phyloP scores from a whole-genome alignment of 1,284 basidiomycete species.

The Crucibulum cyathiforme region DNA sequence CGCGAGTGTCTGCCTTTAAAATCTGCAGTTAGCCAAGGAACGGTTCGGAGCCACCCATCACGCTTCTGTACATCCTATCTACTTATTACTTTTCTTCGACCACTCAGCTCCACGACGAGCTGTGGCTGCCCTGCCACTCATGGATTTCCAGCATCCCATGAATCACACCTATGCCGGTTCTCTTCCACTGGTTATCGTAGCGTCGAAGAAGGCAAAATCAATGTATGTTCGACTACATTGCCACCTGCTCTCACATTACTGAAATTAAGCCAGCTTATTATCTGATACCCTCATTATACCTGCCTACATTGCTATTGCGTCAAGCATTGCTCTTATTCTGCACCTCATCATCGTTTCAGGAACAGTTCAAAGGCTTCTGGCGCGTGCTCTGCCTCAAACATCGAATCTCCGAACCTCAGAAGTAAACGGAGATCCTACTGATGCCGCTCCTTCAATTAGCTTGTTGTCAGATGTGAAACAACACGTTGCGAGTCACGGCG shows the following conservation, averaged over 20 bases:
- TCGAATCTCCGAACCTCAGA: background rate
- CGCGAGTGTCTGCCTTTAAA: background rate
- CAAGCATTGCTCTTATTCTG: constrained; percentile 15
- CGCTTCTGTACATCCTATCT: background rate
- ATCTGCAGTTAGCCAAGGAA: background rate
- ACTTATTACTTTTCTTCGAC: background rate
- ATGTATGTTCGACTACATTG: too few species aligned
- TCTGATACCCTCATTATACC: constrained; percentile 24
- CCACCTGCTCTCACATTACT: background rate
- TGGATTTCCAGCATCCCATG: too few species aligned
- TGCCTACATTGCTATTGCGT: constrained; percentile 17
- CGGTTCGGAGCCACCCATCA: background rate
- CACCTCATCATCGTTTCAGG: constrained; percentile 14
- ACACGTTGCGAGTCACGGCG: constrained; percentile 28
- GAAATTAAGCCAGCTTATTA: constrained; percentile 4
- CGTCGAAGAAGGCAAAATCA: too few species aligned
- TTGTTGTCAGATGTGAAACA: background rate
- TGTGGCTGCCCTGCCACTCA: too few species aligned
- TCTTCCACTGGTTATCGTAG: too few species aligned
- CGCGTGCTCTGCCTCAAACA: background rate
- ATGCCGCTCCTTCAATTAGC: background rate
- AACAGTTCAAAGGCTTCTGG: background rate
- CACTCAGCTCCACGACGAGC: too few species aligned
- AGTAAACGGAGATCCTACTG: background rate
- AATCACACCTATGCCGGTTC: too few species aligned